Evolutionary conservation across 345 rosid species (phyloP).

Genomic region (Euclidium syriacum): DNA sequence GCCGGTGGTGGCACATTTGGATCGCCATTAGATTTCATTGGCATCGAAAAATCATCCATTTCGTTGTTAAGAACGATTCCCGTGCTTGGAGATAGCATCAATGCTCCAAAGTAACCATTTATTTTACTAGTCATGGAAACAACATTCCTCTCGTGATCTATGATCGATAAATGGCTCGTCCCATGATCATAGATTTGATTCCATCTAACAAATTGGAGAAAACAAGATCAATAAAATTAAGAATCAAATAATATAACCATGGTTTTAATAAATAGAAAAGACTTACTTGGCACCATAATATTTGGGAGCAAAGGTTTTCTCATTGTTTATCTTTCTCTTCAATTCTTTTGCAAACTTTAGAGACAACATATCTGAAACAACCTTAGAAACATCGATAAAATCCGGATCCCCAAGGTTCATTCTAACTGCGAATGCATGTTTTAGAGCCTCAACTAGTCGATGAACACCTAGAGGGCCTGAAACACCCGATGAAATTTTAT

Average conservation of each 20-base stretch:
- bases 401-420: conserved; percentile 75
- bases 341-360: conserved; percentile 38
- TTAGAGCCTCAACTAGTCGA: conserved; percentile 52
- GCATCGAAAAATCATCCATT: conserved; percentile 57
- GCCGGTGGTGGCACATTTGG: conserved; percentile 31
- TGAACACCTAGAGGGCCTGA: conserved; percentile 48
- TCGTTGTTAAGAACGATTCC: conserved; percentile 53
- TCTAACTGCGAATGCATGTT: conserved; percentile 55
- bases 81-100: conserved; percentile 37
- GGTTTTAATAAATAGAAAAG: background rate
- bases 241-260: background rate
- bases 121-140: conserved; percentile 46
- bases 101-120: conserved; percentile 41
- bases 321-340: conserved; percentile 42
- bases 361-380: conserved; percentile 54
- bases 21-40: background rate
- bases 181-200: conserved; percentile 46
- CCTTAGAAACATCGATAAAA: conserved; percentile 30
- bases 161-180: conserved; percentile 43
- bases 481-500: conserved; percentile 35
- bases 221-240: background rate
- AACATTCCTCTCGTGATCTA: conserved; percentile 40
- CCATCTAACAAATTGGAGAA: conserved; percentile 34
- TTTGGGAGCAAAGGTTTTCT: conserved; percentile 40
- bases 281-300: conserved; percentile 49